Evolutionary conservation across 371 early-diverging fungal genomes (phyloP).

Genomic region (Mucor indicus): DNA sequence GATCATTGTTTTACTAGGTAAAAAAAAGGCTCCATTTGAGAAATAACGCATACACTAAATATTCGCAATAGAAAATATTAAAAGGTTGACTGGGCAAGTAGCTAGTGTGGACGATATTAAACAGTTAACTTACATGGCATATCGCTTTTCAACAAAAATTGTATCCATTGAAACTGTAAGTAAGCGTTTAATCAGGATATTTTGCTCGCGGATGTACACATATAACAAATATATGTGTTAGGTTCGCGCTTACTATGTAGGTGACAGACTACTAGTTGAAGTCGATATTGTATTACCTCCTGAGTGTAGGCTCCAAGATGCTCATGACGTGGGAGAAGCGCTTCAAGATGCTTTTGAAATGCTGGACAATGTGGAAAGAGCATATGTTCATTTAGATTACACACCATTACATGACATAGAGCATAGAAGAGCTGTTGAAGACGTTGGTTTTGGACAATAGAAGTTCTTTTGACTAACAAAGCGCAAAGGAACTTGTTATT

Average conservation of each 20-base stretch:
- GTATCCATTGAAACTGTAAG: constrained; percentile 58
- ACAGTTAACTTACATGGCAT: constrained; percentile 63
- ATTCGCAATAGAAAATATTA: constrained; percentile 59
- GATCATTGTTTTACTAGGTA: constrained; percentile 44
- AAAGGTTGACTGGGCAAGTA: constrained; percentile 55
- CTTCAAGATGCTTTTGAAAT: constrained; percentile 71
- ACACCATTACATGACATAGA: constrained; percentile 64
- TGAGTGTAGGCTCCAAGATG: constrained; percentile 62
- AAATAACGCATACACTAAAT: no score
- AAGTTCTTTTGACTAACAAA: no score
- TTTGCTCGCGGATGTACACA: no score
- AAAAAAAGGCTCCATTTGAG: no score
- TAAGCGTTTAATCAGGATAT: no score
- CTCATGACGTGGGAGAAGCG: constrained; percentile 81
- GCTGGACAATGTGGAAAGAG: constrained; percentile 71
- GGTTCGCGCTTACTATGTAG: constrained; percentile 50
- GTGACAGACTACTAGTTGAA: constrained; percentile 67
- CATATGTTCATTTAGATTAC: constrained; percentile 82
- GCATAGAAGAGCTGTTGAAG: constrained; percentile 37
- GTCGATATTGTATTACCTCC: constrained; percentile 80
- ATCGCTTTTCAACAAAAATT: constrained; percentile 53
- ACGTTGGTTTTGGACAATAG: constrained; percentile 19
- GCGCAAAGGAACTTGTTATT: no score
- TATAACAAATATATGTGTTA: not conserved
- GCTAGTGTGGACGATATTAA: constrained; percentile 55